Percentiles rank a stretch among this genome's conserved stretches.
Conservation (phyloP, 2,329 filamentous ascomycete genomes). For the Hymenoscyphus fraxineus region DNA sequence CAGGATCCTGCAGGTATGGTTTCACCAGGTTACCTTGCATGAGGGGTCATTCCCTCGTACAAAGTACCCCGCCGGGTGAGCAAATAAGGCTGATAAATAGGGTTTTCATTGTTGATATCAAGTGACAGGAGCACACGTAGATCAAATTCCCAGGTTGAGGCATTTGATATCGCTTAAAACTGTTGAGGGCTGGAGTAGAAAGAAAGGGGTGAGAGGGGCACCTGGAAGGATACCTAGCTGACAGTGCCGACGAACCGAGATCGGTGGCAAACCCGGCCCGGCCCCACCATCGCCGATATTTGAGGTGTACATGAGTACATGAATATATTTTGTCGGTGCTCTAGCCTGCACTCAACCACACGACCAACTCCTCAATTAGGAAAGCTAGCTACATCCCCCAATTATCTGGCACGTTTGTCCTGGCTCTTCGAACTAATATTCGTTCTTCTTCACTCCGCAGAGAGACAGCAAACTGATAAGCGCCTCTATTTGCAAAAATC, state of each 20-base stretch:
- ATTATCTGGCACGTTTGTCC: background rate
- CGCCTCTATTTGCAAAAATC: background rate
- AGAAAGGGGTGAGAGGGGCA: background rate
- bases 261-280: background rate
- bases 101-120: background rate
- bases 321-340: background rate
- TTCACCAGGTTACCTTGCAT: background rate
- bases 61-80: slow-evolving; percentile 1
- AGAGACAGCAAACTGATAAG: background rate
- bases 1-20: background rate
- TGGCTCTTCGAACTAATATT: background rate
- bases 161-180: background rate
- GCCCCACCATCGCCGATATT: background rate
- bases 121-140: background rate
- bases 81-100: slow-evolving; percentile 3
- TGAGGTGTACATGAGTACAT: background rate
- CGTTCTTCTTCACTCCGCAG: background rate
- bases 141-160: background rate
- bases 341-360: background rate
- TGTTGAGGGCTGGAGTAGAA: background rate
- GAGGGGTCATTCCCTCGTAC: slow-evolving; percentile 2
- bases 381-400: background rate
- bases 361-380: background rate
- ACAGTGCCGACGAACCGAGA: background rate
- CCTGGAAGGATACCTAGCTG: too few relatives aligned